Percentiles rank a stretch among this genome's conserved stretches.
Evolutionary conservation across 441 rosid genomes (phyloP).

Genomic region (Erodium moschatum): DNA sequence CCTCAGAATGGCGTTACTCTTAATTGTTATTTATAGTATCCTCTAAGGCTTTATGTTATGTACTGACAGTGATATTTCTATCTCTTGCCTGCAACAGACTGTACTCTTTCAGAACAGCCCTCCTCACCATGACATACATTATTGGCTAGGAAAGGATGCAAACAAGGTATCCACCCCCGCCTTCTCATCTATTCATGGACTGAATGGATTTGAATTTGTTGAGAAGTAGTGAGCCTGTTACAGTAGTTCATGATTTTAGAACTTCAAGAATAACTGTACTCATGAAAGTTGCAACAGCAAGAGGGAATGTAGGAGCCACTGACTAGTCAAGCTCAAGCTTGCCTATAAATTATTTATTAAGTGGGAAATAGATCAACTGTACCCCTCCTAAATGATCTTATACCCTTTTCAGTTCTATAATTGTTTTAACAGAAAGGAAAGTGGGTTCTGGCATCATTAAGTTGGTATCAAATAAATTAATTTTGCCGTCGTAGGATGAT

Average conservation of each 20-base stretch:
- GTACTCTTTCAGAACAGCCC: conserved; percentile 40
- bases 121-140: conserved; percentile 60
- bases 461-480: not conserved
- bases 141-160: conserved; percentile 71
- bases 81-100: conserved; percentile 37
- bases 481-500: not conserved
- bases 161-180: conserved; percentile 34
- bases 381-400: not conserved
- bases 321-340: not conserved
- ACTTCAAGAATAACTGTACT: not conserved
- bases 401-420: not conserved
- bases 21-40: not conserved
- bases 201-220: conserved; percentile 4
- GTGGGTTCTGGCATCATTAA: not conserved
- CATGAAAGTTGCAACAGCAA: not conserved
- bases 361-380: not conserved
- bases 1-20: not conserved
- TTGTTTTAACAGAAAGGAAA: not conserved
- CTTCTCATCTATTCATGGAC: conserved; percentile 7
- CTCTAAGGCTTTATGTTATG: not conserved
- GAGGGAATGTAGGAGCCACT: conserved; percentile 1
- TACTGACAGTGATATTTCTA: not conserved
- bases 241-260: not conserved
- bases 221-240: conserved; percentile 6
- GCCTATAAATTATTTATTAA: not conserved